Base-by-base conservation (phyloP, 495 filamentous ascomycete species). In the Penicillium coprophilum region DNA sequence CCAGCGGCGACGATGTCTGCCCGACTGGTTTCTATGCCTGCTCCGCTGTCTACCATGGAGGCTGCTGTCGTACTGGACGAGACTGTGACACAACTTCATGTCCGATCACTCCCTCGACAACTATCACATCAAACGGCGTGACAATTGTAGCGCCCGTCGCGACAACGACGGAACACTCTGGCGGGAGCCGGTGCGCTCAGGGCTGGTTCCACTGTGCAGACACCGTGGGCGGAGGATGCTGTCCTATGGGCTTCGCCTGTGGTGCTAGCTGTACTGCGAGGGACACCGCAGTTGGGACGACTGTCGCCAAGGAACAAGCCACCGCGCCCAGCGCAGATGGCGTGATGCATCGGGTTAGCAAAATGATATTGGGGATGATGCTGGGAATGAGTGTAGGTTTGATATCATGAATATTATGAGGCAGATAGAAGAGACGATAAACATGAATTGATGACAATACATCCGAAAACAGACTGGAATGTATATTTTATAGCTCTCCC, bases 1-100 rank as follows among this genome's bases (percentile, higher is more conserved):
- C 63, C 11, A 68, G 63, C 10, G 47, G 48, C 13, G 46, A 57
- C 2, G 47, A 54, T 17, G 38, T 61, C 52, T 89, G 87, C 60
- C 88, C 91, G 13, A 82, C 84, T 1, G 85, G 89, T 2, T 90
- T 89, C 76, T 94, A 94, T 71, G 81, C 84, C 49, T 87, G 88
- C 66, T 81, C 78, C 45, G 82, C 82, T 1, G 78, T 81, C 48
- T 84, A 88, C 54, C 79, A 83, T 3, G 85, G 85, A 44, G 89
- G 89, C 4, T 94, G 90, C 71, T 94, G 90, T 71, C 87, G 85
- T 23, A 89, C 89, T 6, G 92, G 90, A 1, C 82, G 92, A 28
- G 78, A 95, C 70, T 97, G 93, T 71, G 85, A 86, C 67, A 71
- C 84, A 65, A 80, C 92, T 56, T 67, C 85, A 65, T 85, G 92